A percentile compares a stretch with the other conserved stretches of the same genome.
Evolutionary conservation across 306 rosid species (phyloP).

Genomic region (Acacia acuminata): DNA sequence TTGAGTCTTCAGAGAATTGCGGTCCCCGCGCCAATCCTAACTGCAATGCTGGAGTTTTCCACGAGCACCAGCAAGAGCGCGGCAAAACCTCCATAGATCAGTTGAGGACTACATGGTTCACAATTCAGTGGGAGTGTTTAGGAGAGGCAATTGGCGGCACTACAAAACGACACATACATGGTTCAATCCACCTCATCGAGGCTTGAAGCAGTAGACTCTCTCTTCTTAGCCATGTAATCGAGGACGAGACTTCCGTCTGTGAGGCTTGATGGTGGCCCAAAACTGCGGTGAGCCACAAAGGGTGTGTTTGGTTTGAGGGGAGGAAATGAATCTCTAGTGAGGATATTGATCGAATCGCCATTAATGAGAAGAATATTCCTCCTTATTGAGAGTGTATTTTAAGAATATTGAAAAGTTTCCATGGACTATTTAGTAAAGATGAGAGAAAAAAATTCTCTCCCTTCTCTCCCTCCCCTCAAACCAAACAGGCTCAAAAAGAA

Average conservation of each 20-base stretch:
- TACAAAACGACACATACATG: slow-evolving; percentile 50
- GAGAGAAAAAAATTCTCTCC: too few species aligned
- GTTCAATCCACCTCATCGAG: slow-evolving; percentile 62
- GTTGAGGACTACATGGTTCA: background rate
- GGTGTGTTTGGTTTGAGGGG: too few species aligned
- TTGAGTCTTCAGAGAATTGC: background rate
- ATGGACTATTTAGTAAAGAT: too few species aligned
- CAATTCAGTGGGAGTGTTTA: background rate
- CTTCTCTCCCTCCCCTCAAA: too few species aligned
- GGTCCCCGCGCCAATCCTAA: background rate
- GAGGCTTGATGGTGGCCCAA: background rate
- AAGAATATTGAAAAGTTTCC: too few species aligned
- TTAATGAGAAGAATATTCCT: too few species aligned
- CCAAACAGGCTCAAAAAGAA: background rate
- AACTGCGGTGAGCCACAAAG: background rate
- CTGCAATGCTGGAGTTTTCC: background rate
- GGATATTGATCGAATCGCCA: too few species aligned
- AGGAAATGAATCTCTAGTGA: too few species aligned
- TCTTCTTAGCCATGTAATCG: slow-evolving; percentile 50
- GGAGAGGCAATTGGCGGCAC: slow-evolving; percentile 55
- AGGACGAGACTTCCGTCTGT: background rate
- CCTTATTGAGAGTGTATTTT: too few species aligned
- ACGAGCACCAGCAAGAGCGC: background rate
- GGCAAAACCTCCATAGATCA: background rate
- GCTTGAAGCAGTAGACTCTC: slow-evolving; percentile 50